Conservation (phyloP, 2,329 filamentous ascomycete genomes). For the Phoma sp. region DNA sequence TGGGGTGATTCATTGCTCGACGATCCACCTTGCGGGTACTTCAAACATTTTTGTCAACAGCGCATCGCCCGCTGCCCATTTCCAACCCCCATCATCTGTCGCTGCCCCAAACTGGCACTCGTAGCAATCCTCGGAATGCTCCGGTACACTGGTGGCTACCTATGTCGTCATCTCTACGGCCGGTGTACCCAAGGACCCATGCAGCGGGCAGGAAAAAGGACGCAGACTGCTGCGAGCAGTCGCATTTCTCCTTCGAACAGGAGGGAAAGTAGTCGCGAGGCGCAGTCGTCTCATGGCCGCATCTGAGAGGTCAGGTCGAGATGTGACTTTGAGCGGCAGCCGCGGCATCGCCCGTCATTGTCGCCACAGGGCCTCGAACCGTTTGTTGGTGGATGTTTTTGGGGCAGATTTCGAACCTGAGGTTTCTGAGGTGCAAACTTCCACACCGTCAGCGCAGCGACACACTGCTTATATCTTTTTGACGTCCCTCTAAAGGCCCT, state of each 20-base stretch:
- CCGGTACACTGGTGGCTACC: neutral
- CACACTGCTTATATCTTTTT: conserved; percentile 38
- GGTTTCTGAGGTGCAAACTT: neutral
- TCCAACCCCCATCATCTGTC: neutral
- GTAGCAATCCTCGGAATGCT: neutral
- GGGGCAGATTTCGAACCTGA: conserved; percentile 1
- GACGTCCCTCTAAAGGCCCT: conserved; percentile 40
- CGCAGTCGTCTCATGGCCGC: conserved; percentile 21
- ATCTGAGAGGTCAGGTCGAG: conserved; percentile 12
- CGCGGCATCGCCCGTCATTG: conserved; percentile 23
- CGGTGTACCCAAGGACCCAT: conserved; percentile 2
- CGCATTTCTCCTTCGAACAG: conserved; percentile 12
- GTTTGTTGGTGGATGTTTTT: neutral
- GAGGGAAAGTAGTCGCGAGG: conserved; percentile 19
- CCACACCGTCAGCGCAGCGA: conserved; percentile 19
- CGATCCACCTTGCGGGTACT: conserved; percentile 4
- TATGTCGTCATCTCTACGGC: neutral
- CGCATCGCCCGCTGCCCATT: neutral
- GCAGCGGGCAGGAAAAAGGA: conserved; percentile 2
- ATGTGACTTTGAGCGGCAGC: conserved; percentile 16
- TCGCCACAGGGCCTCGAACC: conserved; percentile 21
- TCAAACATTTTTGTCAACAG: neutral
- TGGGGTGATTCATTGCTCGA: neutral
- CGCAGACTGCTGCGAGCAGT: conserved; percentile 11
- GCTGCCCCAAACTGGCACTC: conserved; percentile 1